phyloP scores from a whole-genome alignment of 257 asterid genomes.

The Jaltomata sinuosa region DNA sequence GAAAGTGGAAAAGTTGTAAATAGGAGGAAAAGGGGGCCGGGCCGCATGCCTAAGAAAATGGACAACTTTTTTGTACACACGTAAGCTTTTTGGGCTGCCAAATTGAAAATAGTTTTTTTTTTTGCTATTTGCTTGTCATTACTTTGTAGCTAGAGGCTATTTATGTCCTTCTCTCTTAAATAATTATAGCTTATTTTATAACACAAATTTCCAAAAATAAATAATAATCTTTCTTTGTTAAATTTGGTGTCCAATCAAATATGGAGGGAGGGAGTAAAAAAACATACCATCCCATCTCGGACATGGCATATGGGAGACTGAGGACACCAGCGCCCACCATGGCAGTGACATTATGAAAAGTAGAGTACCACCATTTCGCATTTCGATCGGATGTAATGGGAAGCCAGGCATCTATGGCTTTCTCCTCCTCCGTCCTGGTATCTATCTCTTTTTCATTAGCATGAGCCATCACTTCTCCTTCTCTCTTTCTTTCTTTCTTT shows the following conservation, averaged over 20 bases:
- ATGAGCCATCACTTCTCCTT: neutral
- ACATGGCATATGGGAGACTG: slow-evolving; percentile 34
- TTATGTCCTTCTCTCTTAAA: too few species aligned
- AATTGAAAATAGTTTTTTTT: too few species aligned
- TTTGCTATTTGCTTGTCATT: too few species aligned
- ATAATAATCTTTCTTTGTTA: too few species aligned
- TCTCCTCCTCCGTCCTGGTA: slow-evolving; percentile 18
- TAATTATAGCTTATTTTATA: neutral
- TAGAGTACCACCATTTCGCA: slow-evolving; percentile 68
- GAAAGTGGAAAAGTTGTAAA: too few species aligned
- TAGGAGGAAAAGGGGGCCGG: too few species aligned
- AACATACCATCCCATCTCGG: slow-evolving; percentile 59
- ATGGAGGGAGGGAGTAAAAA: too few species aligned
- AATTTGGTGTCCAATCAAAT: neutral
- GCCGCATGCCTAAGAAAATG: too few species aligned
- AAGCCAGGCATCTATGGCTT: slow-evolving; percentile 55
- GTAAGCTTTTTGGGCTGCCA: too few species aligned
- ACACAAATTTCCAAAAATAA: too few species aligned
- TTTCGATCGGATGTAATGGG: slow-evolving; percentile 48
- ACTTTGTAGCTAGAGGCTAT: too few species aligned
- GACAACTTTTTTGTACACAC: too few species aligned
- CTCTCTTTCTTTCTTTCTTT: neutral
- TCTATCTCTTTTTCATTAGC: neutral
- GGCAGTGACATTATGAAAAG: slow-evolving; percentile 84
- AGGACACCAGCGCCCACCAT: slow-evolving; percentile 6